Evolutionary conservation across 257 asterid genomes (phyloP), one percentile per base, ranked within the genome.

Genomic region (Lycium barbarum): DNA sequence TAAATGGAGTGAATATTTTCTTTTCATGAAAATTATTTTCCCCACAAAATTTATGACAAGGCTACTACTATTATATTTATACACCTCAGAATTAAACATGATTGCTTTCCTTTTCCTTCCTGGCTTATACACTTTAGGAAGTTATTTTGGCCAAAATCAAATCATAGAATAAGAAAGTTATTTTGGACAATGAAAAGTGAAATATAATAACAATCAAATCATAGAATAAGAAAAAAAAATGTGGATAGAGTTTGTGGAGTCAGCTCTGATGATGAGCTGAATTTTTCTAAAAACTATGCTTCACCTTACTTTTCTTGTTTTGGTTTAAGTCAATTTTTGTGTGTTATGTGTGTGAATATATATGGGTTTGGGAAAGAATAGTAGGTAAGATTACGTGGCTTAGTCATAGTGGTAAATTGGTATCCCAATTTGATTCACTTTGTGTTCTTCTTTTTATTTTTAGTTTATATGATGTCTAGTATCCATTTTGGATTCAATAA

Each of bases 231-330:
- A 40, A 40, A 2, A 40, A 3, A 15, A 55, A 57, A 57, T 40
- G 0, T 40, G 66, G 66, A 59, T 59, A 59, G 66, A 59, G 66
- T 59, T 59, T 17, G 22, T 59, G 22, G 66, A 59, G 66, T 59
- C 66, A 59, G 66, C 33, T 59, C 66, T 59, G 66, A 59, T 11
- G 66, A 59, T 59, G 66, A 59, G 66, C 65, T 59, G 65, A 59
- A 17, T 40, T 59, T 58, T 59, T 59, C 65, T 59, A 26, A 40
- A 6, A 59, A 59, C 65, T 59, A 26, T 59, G 11, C 26, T 59
- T 26, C 65, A 17, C 18, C 14, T 59, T 59, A 2, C 45, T 40
- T 58, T 6, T 58, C 65, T 59, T 18, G 3, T 59, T 59, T 59
- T 59, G 66, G 66, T 26, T 26, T n/a, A 26, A 1, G 33, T 17